A percentile compares a stretch with the other conserved stretches of the same genome.
These are phyloP conservation scores for Botrytis galanthina DNA, from an alignment of 2,329 filamentous ascomycete genomes.

Conservation along the genomic window DNA sequence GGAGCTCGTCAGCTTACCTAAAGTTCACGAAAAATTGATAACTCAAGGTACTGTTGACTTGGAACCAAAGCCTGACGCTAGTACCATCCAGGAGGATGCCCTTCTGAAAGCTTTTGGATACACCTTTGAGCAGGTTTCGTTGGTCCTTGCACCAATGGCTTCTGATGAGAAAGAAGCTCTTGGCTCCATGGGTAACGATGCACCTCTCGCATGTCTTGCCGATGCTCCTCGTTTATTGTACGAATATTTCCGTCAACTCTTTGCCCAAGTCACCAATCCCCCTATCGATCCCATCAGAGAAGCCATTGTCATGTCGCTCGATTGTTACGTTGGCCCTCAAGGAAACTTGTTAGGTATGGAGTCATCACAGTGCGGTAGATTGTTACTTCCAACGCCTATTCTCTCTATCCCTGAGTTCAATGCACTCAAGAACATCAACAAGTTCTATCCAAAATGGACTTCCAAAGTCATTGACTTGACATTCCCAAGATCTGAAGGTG, in stretches of 20 bases:
- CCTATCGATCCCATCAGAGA: constrained; percentile 96
- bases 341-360: constrained; percentile 96
- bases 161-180: constrained; percentile 96
- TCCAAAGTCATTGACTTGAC: constrained; percentile 90
- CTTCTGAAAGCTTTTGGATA: constrained; percentile 86
- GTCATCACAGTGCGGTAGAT: constrained; percentile 77
- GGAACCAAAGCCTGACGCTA: constrained; percentile 62
- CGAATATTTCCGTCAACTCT: constrained; percentile 97
- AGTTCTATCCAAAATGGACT: constrained; percentile 74
- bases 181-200: constrained; percentile 97
- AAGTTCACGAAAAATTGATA: constrained; percentile 62
- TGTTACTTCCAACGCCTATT: constrained; percentile 84
- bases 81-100: constrained; percentile 77
- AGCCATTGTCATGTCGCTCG: constrained; percentile 96
- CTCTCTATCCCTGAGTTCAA: constrained; percentile 90
- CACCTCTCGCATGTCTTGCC: constrained; percentile 87
- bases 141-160: constrained; percentile 92
- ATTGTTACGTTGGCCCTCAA: constrained; percentile 94
- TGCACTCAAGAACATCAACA: constrained; percentile 73
- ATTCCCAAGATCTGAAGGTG: constrained; percentile 81
- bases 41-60: constrained; percentile 62
- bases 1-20: constrained; percentile 78
- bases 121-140: constrained; percentile 89
- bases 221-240: constrained; percentile 83
- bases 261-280: constrained; percentile 96